Conservation (phyloP, 2,329 filamentous ascomycete genomes). For the Paramyrothecium roridum region DNA sequence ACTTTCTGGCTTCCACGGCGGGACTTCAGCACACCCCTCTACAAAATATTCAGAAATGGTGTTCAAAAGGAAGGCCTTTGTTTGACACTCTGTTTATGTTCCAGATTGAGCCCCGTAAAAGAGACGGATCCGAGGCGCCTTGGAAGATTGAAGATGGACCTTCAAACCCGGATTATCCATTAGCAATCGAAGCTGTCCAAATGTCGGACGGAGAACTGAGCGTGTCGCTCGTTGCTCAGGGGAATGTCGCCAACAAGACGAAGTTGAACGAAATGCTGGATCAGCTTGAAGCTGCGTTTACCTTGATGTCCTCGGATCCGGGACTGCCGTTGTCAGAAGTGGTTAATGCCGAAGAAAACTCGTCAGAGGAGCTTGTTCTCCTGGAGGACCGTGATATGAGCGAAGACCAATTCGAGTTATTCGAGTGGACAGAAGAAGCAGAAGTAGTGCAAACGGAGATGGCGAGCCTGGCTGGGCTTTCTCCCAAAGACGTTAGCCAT, state of each 20-base stretch:
- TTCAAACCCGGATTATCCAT: conserved; percentile 62
- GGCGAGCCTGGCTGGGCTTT: conserved; percentile 55
- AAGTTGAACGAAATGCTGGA: conserved; percentile 30
- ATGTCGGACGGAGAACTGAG: conserved; percentile 42
- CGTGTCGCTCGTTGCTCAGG: conserved; percentile 59
- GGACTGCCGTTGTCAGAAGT: not conserved
- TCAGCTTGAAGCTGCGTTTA: conserved; percentile 26
- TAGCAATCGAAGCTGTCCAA: conserved; percentile 73
- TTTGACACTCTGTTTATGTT: conserved; percentile 86
- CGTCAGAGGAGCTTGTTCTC: not conserved
- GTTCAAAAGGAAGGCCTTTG: conserved; percentile 53
- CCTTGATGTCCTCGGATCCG: conserved; percentile 6
- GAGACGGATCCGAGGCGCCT: conserved; percentile 26
- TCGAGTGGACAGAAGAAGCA: conserved; percentile 59
- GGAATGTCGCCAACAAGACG: conserved; percentile 25
- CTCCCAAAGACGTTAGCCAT: conserved; percentile 48
- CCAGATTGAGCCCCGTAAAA: conserved; percentile 47
- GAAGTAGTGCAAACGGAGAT: conserved; percentile 57
- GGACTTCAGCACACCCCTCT: conserved; percentile 72
- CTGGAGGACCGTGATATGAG: conserved; percentile 27
- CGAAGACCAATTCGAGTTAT: conserved; percentile 19
- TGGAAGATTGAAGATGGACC: conserved; percentile 54
- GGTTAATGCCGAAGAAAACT: too few relatives aligned
- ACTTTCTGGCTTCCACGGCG: conserved; percentile 65
- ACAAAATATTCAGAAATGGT: conserved; percentile 79